Evolutionary conservation across 371 early-diverging fungal genomes (phyloP).

Genomic region (Actinomucor elegans): DNA sequence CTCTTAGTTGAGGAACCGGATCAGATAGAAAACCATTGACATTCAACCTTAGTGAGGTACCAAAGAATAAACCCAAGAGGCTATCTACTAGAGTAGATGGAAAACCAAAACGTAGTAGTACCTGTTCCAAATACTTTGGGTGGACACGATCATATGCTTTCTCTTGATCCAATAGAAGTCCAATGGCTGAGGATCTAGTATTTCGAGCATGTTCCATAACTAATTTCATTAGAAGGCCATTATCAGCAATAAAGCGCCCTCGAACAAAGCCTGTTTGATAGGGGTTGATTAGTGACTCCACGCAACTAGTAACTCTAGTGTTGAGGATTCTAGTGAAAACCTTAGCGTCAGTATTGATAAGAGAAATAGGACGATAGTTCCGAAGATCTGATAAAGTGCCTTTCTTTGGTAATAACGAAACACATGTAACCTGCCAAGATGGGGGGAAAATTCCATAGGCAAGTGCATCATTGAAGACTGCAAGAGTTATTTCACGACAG

Average conservation of each 20-base stretch:
- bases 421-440: slow-evolving; percentile 14
- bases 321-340: slow-evolving; percentile 23
- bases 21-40: slow-evolving; percentile 6
- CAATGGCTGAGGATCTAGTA: background rate
- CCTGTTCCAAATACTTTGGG: slow-evolving; percentile 1
- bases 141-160: slow-evolving; percentile 19
- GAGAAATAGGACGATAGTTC: slow-evolving; percentile 29
- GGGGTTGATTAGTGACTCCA: background rate
- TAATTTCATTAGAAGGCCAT: slow-evolving; percentile 2
- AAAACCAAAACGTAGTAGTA: background rate
- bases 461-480: slow-evolving; percentile 8
- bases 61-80: slow-evolving; percentile 1
- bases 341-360: slow-evolving; percentile 32
- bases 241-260: slow-evolving; percentile 10
- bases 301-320: background rate
- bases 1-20: slow-evolving; percentile 8
- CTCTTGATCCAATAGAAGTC: slow-evolving; percentile 9
- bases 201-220: background rate
- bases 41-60: background rate
- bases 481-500: background rate
- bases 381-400: slow-evolving; percentile 9
- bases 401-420: slow-evolving; percentile 24
- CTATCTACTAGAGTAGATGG: background rate
- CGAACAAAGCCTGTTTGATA: slow-evolving; percentile 17
- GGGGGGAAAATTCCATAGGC: slow-evolving; percentile 5